Conservation (phyloP, 208 protist species). For the Acanthamoeba quina region DNA sequence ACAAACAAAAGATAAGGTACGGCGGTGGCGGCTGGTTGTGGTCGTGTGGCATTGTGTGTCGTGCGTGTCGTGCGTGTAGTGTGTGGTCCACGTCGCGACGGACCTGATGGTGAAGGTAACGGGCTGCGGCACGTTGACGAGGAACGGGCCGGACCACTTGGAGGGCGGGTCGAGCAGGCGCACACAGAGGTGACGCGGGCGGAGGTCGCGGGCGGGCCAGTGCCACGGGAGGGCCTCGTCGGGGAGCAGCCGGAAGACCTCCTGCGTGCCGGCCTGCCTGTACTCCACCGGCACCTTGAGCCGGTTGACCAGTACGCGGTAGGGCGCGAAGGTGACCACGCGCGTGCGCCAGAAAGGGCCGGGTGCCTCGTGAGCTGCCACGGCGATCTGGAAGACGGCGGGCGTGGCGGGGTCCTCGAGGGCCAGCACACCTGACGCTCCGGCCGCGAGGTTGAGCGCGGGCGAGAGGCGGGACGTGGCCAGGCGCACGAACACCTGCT, state of each 20-base stretch:
- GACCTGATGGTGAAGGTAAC: constrained; percentile 4
- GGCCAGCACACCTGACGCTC: not conserved
- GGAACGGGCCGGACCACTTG: constrained; percentile 9
- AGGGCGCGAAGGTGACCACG: constrained; percentile 22
- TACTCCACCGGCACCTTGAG: constrained; percentile 15
- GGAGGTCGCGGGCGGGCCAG: not conserved
- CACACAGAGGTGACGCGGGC: not conserved
- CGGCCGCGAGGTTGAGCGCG: not conserved
- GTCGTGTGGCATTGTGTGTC: not conserved
- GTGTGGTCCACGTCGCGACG: not conserved
- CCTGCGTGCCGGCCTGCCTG: not conserved
- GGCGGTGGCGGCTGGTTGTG: not conserved
- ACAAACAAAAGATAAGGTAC: not conserved
- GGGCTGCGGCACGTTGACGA: constrained; percentile 3
- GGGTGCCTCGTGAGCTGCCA: not conserved
- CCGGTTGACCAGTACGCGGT: not conserved
- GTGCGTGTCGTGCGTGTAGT: not conserved
- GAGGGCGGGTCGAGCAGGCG: constrained; percentile 1
- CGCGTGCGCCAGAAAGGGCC: constrained; percentile 35
- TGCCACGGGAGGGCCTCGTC: constrained; percentile 23
- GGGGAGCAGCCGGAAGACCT: constrained; percentile 6
- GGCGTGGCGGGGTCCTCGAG: not conserved
- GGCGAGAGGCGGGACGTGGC: not conserved
- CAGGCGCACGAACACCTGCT: constrained; percentile 13
- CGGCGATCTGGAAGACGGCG: not conserved